Conservation (phyloP, 2,329 filamentous ascomycete species). For the Hymenoscyphus repandus region DNA sequence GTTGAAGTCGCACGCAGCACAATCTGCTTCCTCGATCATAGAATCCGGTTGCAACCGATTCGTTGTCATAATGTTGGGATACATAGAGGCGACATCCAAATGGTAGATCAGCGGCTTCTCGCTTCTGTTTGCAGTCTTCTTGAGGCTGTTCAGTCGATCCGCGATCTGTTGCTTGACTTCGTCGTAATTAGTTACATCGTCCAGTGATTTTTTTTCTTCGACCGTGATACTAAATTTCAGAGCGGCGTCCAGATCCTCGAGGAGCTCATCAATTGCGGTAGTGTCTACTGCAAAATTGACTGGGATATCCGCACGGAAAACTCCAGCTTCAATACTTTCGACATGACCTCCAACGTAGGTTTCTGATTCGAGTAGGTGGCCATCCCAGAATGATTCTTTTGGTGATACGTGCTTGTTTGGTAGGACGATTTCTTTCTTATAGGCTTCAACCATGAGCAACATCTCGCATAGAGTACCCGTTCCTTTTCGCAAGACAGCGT, state of each 20-base stretch:
- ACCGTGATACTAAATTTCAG: constrained; percentile 81
- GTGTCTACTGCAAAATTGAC: constrained; percentile 91
- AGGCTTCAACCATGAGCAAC: constrained; percentile 98
- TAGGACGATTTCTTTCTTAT: constrained; percentile 82
- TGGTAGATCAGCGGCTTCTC: constrained; percentile 94
- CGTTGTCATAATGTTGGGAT: constrained; percentile 99
- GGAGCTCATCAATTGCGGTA: constrained; percentile 80
- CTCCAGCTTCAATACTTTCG: constrained; percentile 97
- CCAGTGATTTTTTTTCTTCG: constrained; percentile 76
- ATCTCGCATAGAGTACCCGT: constrained; percentile 99
- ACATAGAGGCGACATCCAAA: constrained; percentile 98
- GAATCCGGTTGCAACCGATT: constrained; percentile 96
- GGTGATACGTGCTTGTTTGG: constrained; percentile 94
- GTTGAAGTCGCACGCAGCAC: constrained; percentile 97
- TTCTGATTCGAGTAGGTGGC: constrained; percentile 91
- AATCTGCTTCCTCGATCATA: constrained; percentile 96
- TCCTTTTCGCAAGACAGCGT: constrained; percentile 90
- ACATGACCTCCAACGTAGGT: constrained; percentile 98
- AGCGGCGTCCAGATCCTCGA: constrained; percentile 81
- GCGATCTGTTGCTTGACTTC: constrained; percentile 81
- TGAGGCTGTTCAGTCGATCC: constrained; percentile 65
- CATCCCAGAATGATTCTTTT: constrained; percentile 92
- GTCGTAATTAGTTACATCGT: constrained; percentile 75
- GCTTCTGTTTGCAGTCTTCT: constrained; percentile 74
- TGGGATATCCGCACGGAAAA: constrained; percentile 93